Evolutionary conservation across 768 basidiomycete genomes (phyloP).

Genomic region (Boletus rubroflammeus): DNA sequence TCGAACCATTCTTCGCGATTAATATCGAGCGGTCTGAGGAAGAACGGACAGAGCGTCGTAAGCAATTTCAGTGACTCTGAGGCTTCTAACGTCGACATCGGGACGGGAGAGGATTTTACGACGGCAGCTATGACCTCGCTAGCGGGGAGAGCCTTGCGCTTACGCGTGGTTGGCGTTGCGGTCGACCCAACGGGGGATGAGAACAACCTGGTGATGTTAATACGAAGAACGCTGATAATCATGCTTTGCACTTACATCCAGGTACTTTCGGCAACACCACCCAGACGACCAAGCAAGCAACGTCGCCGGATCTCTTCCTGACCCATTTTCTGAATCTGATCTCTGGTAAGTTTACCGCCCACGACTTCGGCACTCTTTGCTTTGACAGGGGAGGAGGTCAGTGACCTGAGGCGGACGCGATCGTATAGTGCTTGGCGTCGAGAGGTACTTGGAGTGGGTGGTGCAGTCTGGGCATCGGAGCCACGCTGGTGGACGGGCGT

Average conservation of each 20-base stretch:
- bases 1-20: conserved; percentile 54
- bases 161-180: conserved; percentile 55
- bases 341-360: conserved; percentile 53
- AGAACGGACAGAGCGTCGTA: conserved; percentile 73
- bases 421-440: conserved; percentile 79
- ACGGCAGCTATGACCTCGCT: conserved; percentile 66
- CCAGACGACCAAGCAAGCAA: conserved; percentile 72
- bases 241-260: conserved; percentile 62
- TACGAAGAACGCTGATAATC: not conserved
- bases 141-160: conserved; percentile 65
- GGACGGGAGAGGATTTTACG: conserved; percentile 78
- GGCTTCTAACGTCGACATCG: conserved; percentile 74
- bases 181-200: conserved; percentile 55
- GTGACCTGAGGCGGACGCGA: conserved; percentile 69
- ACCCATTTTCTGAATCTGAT: conserved; percentile 64
- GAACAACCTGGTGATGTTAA: conserved; percentile 50
- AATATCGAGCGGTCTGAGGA: conserved; percentile 62
- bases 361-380: conserved; percentile 36
- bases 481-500: conserved; percentile 68
- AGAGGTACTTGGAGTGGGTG: conserved; percentile 69
- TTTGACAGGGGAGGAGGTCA: conserved; percentile 67
- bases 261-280: conserved; percentile 79
- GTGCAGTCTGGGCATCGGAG: conserved; percentile 48
- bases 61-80: conserved; percentile 69
- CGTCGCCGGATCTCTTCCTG: conserved; percentile 78